A percentile compares a stretch with the other conserved stretches of the same genome.
Evolutionary conservation across 2,329 filamentous ascomycete genomes (phyloP).

Genomic region (Aureobasidium sp.): DNA sequence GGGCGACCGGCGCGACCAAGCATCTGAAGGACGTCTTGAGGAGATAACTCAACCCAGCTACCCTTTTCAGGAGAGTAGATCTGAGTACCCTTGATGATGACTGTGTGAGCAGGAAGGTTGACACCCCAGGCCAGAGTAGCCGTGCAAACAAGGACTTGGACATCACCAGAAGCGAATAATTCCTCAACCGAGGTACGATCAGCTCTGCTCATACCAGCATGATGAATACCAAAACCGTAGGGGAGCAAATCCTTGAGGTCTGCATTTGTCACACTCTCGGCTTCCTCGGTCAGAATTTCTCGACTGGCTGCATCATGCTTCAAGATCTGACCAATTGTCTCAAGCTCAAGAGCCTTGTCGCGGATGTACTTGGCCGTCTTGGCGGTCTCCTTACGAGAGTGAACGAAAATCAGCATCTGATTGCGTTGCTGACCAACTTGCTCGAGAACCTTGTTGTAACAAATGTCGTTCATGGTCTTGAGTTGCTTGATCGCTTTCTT

Average conservation of each 20-base stretch:
- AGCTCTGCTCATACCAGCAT: slow-evolving; percentile 92
- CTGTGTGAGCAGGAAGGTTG: slow-evolving; percentile 92
- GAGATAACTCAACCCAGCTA: slow-evolving; percentile 95
- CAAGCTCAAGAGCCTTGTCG: slow-evolving; percentile 93
- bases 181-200: slow-evolving; percentile 94
- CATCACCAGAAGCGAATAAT: slow-evolving; percentile 81
- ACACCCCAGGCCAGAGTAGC: slow-evolving; percentile 99
- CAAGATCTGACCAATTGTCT: slow-evolving; percentile 93
- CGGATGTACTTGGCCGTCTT: slow-evolving; percentile 95
- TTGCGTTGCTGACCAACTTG: slow-evolving; percentile 89
- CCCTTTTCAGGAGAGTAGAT: slow-evolving; percentile 98
- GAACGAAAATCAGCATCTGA: slow-evolving; percentile 98
- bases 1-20: slow-evolving; percentile 92
- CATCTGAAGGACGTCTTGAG: slow-evolving; percentile 98
- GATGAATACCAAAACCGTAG: slow-evolving; percentile 96
- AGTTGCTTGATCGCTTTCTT: slow-evolving; percentile 98
- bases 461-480: slow-evolving; percentile 99
- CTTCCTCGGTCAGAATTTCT: slow-evolving; percentile 80
- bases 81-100: slow-evolving; percentile 98
- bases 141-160: slow-evolving; percentile 94
- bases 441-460: slow-evolving; percentile 94
- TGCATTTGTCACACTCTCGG: slow-evolving; percentile 71
- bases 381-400: slow-evolving; percentile 94
- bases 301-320: slow-evolving; percentile 86
- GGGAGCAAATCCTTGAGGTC: slow-evolving; percentile 91